Base-by-base conservation (phyloP, 2,329 filamentous ascomycete genomes). In the Graphilbum sp. region DNA sequence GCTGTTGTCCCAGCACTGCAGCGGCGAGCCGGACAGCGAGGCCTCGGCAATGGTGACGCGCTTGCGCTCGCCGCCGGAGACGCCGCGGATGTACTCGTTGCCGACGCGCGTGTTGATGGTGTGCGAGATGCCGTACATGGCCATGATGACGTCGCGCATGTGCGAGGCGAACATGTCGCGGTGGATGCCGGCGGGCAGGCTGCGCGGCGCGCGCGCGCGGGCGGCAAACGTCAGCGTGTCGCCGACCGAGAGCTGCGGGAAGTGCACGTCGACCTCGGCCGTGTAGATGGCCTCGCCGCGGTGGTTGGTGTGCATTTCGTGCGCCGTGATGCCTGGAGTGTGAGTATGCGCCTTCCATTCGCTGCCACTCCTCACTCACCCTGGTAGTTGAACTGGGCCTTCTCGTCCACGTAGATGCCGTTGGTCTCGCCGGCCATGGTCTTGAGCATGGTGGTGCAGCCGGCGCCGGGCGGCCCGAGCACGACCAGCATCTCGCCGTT, bases 261-360 rank as follows among this genome's bases (percentile, higher is more conserved):
- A 87, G 57, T 87, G 81, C 5, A 81, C 77, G 52, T 92, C 85
- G 27, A 83, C 77, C 55, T 90, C 83, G 42, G 81, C 81, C 0
- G 81, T 87, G 59, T 90, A 90, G 54, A 90, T 87, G 44, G 81
- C 81, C 58, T 92, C 84, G 46, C 84, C 84, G 21, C 81, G 76
- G 60, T 88, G 86, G 44, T 71, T 64, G 11, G 71, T 72, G 58
- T 81, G 73, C 80, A 90, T 88, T 52, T 84, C 71, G 50, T 81
- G 60, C 40, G 81, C 68, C 3, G 71, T 62, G 49, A 84, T 67
- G 47, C 77, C 72, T 67, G 43, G 41, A 29, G 3, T n/a, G n/a
- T n/a, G n/a, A n/a, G n/a, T n/a, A n/a, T n/a, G n/a, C n/a, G n/a
- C n/a, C 21, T 24, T 24, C 21, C 5, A 5, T 6, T 24, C 21